Percentiles rank a stretch among this genome's conserved stretches.
Evolutionary conservation across 2,329 filamentous ascomycete species (phyloP).

Genomic region (Trichoderma aggressivum): DNA sequence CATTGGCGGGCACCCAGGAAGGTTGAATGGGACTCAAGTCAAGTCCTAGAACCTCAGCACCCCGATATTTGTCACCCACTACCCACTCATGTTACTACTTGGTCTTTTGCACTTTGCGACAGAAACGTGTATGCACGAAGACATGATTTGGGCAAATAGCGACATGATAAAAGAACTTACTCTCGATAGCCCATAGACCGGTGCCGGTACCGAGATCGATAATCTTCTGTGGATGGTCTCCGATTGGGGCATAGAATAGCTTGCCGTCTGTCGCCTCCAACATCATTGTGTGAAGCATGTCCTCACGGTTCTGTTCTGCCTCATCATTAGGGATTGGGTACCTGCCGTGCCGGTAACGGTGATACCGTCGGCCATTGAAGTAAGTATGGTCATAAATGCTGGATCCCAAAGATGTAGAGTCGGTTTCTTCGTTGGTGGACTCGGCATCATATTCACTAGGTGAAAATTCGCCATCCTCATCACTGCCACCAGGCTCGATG

Average conservation of each 20-base stretch:
- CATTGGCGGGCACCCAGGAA: conserved; percentile 40
- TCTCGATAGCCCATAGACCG: conserved; percentile 46
- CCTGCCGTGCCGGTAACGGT: conserved; percentile 40
- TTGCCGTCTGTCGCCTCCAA: conserved; percentile 41
- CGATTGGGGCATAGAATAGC: conserved; percentile 40
- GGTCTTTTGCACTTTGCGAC: not conserved
- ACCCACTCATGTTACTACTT: not conserved
- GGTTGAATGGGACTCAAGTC: conserved; percentile 41
- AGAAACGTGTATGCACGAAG: not conserved
- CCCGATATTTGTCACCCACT: conserved; percentile 35
- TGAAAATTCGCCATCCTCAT: conserved; percentile 36
- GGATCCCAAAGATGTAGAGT: conserved; percentile 7
- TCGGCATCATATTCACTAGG: conserved; percentile 22
- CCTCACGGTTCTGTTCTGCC: conserved; percentile 44
- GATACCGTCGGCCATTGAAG: conserved; percentile 37
- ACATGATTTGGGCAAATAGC: not conserved
- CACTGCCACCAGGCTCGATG: conserved; percentile 33
- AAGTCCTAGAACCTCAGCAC: conserved; percentile 37
- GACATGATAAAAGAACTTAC: conserved; percentile 7
- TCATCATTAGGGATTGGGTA: conserved; percentile 48
- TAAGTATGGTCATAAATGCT: conserved; percentile 16
- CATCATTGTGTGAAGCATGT: conserved; percentile 45
- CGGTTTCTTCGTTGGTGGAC: conserved; percentile 2
- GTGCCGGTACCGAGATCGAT: conserved; percentile 50
- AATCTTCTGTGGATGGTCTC: conserved; percentile 40